Evolutionary conservation across 2,329 filamentous ascomycete species (phyloP).

Genomic region (Penicillium hesseltinei): DNA sequence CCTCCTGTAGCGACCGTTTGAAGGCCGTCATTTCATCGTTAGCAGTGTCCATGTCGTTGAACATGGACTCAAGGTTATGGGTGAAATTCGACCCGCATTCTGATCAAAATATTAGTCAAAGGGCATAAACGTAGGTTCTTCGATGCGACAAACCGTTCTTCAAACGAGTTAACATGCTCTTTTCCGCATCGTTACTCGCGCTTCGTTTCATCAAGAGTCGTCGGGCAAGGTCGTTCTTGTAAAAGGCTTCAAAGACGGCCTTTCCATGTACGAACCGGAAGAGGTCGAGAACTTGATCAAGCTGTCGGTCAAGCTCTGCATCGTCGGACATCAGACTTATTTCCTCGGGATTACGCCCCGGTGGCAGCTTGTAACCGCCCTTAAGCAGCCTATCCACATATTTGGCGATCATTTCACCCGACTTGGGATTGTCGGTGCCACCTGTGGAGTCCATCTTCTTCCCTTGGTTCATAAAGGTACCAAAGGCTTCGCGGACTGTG

Average conservation of each 20-base stretch:
- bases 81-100: slow-evolving; percentile 95
- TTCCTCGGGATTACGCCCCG: slow-evolving; percentile 26
- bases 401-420: slow-evolving; percentile 98
- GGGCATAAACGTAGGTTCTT: background rate
- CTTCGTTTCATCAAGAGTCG: slow-evolving; percentile 87
- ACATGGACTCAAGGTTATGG: slow-evolving; percentile 98
- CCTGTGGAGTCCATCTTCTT: slow-evolving; percentile 69
- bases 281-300: slow-evolving; percentile 88
- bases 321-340: slow-evolving; percentile 78
- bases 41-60: slow-evolving; percentile 93
- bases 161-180: slow-evolving; percentile 88
- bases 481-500: slow-evolving; percentile 79
- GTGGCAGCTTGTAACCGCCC: slow-evolving; percentile 71
- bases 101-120: slow-evolving; percentile 16
- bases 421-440: slow-evolving; percentile 83
- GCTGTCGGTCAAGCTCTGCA: slow-evolving; percentile 82
- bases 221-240: slow-evolving; percentile 94
- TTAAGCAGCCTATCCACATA: slow-evolving; percentile 88
- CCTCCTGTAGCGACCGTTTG: slow-evolving; percentile 61
- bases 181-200: slow-evolving; percentile 90
- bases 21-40: slow-evolving; percentile 92
- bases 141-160: slow-evolving; percentile 59
- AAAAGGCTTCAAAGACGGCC: slow-evolving; percentile 97
- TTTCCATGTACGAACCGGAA: slow-evolving; percentile 98
- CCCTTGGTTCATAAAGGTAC: slow-evolving; percentile 85